Evolutionary conservation across 768 basidiomycete species (phyloP).

Genomic region (Leccinum barrowsii): DNA sequence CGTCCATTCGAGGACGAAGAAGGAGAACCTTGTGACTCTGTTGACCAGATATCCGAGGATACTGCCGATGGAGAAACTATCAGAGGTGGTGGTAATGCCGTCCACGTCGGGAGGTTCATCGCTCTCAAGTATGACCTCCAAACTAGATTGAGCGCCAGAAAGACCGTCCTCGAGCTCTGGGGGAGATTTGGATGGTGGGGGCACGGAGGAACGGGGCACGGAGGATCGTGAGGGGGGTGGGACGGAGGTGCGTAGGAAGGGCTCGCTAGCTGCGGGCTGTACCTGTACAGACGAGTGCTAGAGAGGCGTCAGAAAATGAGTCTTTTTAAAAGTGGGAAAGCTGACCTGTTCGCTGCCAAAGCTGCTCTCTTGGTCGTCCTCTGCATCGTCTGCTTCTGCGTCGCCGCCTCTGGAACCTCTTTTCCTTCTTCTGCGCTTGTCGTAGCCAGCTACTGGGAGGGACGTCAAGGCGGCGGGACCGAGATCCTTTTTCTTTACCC

Average conservation of each 20-base stretch:
- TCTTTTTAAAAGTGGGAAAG: conserved; percentile 21
- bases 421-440: conserved; percentile 58
- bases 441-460: conserved; percentile 64
- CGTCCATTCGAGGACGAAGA: conserved; percentile 22
- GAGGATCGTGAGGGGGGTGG: conserved; percentile 38
- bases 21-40: conserved; percentile 28
- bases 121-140: conserved; percentile 62
- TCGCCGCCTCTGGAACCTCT: conserved; percentile 41
- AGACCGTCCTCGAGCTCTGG: conserved; percentile 20
- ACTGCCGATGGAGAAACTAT: conserved; percentile 44
- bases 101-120: conserved; percentile 45
- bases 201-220: conserved; percentile 37
- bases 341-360: conserved; percentile 41
- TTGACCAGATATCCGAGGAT: conserved; percentile 44
- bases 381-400: conserved; percentile 35
- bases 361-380: conserved; percentile 46
- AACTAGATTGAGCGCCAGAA: conserved; percentile 45
- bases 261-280: conserved; percentile 35
- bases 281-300: conserved; percentile 26
- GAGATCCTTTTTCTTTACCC: conserved; percentile 48
- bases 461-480: conserved; percentile 57
- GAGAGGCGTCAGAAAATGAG: conserved; percentile 4
- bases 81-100: conserved; percentile 24
- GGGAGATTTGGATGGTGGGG: conserved; percentile 33
- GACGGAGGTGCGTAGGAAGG: conserved; percentile 33